Base-by-base conservation (phyloP, 2,329 filamentous ascomycete species). In the Cryphonectria japonica region DNA sequence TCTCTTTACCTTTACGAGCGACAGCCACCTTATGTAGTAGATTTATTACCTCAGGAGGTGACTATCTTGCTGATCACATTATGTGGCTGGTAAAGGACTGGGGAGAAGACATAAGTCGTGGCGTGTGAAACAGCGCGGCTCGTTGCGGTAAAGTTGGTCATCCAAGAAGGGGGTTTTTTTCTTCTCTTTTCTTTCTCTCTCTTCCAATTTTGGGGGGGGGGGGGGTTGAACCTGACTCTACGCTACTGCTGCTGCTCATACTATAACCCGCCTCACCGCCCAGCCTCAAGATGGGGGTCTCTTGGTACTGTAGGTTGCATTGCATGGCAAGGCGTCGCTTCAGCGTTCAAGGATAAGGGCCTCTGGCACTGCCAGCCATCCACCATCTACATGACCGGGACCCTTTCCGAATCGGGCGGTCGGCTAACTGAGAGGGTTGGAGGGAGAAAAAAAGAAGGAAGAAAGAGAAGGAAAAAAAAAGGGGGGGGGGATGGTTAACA, bases 221-320 rank as follows among this genome's bases (percentile, higher is more conserved):
- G 34, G 34, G 34, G 1, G 26, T 26, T 26, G 34, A 34, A 34
- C 54, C 54, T 34, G 26, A 32, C 54, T 32, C 54, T 59, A 16
- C 29, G 6, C 16, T 34, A 14, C 50, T 59, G 5, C 9, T 50
- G 22, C 19, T 50, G 46, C 46, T 6, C 46, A 59, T 57, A 59
- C 26, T 32, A 59, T 59, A 59, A 57, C 29, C n/a, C 54, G 26
- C 54, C 26, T 59, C 54, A 59, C 54, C 54, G 54, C 54, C 54
- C 54, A 59, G 54, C 26, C 54, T 11, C 22, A 54, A 54, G n/a
- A 22, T 52, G 11, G 50, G 9, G 50, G n/a, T n/a, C 22, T 59
- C n/a, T 29, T 57, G 52, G 52, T 29, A n/a, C 22, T 2, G 32
- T 29, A 13, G 19, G 54, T 59, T 59, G 26, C 54, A 59, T 59